Evolutionary conservation across 441 rosid species (phyloP).

Genomic region (Kokia cookei): DNA sequence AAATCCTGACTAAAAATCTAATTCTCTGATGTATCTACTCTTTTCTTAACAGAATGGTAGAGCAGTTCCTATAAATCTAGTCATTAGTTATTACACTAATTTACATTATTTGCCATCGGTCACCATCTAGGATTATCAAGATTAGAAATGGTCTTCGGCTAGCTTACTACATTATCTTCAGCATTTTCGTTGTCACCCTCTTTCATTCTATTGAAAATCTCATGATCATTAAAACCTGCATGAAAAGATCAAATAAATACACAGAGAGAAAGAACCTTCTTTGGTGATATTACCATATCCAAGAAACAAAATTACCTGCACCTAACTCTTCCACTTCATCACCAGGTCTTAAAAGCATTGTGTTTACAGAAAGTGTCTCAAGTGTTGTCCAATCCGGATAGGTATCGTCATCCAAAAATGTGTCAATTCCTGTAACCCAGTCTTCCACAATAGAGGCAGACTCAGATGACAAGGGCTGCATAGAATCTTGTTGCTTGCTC

Average conservation of each 20-base stretch:
- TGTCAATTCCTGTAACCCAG: conserved; percentile 60
- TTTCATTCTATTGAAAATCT: conserved; percentile 53
- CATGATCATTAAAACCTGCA: conserved; percentile 77
- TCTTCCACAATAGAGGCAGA: conserved; percentile 46
- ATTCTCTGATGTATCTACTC: background rate
- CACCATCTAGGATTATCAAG: background rate
- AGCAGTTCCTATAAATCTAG: background rate
- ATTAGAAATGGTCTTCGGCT: conserved; percentile 1
- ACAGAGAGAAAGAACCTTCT: background rate
- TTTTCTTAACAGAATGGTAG: background rate
- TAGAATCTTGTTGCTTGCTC: conserved; percentile 27
- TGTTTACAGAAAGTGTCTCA: conserved; percentile 35
- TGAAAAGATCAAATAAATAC: background rate
- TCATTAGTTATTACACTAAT: background rate
- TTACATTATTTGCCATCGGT: background rate
- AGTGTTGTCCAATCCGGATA: conserved; percentile 71
- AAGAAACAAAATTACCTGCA: conserved; percentile 40
- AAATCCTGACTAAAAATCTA: background rate
- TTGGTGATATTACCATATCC: background rate
- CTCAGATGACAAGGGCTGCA: conserved; percentile 54
- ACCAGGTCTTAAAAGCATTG: conserved; percentile 28
- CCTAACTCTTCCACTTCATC: conserved; percentile 61
- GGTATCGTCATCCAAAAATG: conserved; percentile 36
- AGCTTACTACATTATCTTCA: conserved; percentile 17
- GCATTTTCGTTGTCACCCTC: conserved; percentile 33